A percentile compares a stretch with the other conserved stretches of the same genome.
These are phyloP conservation scores for Myxozyma geophila DNA, from an alignment of 805 yeast genomes.

Conservation along the genomic window DNA sequence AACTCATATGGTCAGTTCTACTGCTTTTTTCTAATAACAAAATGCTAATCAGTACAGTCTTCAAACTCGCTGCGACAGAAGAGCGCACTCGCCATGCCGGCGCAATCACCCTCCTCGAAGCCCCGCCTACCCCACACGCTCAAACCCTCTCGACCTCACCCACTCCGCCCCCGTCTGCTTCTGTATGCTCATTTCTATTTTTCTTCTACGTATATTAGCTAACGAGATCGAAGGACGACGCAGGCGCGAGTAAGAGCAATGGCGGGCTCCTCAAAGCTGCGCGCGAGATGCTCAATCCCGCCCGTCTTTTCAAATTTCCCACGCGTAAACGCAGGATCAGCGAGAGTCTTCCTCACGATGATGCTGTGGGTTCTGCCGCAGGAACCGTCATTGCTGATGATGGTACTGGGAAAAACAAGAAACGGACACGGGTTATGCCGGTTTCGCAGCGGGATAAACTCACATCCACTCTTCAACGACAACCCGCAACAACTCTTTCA, in stretches of 20 bases:
- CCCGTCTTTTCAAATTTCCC: slow-evolving; percentile 27
- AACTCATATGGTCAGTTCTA: slow-evolving; percentile 25
- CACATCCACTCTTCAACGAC: not conserved
- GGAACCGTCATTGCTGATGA: not conserved
- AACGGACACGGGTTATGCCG: not conserved
- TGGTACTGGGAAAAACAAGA: not conserved
- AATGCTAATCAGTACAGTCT: slow-evolving; percentile 12
- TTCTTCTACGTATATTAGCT: not conserved
- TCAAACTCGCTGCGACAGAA: slow-evolving; percentile 31
- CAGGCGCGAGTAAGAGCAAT: no score
- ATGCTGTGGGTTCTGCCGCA: not conserved
- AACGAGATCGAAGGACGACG: not conserved
- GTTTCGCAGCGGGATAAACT: slow-evolving; percentile 2
- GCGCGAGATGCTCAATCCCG: slow-evolving; percentile 23
- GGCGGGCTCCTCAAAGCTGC: slow-evolving; percentile 14
- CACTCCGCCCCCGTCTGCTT: not conserved
- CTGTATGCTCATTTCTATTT: not conserved
- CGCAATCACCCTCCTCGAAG: slow-evolving; percentile 32
- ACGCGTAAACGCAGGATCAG: slow-evolving; percentile 22
- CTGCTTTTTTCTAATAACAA: not conserved
- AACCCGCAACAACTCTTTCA: not conserved
- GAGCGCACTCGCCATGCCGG: slow-evolving; percentile 24
- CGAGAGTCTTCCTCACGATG: not conserved
- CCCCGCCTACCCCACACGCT: slow-evolving; percentile 8
- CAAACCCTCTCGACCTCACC: not conserved